These are phyloP conservation scores for Chlamydomonas reinhardtii DNA, from an alignment of 163 green algal species.

Conservation along the genomic window DNA sequence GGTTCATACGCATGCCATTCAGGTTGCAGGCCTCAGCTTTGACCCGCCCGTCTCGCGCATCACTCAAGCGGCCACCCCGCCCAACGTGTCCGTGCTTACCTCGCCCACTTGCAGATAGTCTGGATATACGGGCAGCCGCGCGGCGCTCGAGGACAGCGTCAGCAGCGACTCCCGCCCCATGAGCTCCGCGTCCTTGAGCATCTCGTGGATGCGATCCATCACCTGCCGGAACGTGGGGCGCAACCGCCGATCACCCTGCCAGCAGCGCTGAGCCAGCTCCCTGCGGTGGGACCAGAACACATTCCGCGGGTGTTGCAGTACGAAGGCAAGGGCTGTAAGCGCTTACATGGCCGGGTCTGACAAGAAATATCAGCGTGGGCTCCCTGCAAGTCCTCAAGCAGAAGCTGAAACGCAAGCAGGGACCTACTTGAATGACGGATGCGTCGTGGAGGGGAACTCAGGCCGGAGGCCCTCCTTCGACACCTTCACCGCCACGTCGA, in stretches of 20 bases:
- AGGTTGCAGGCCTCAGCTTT: no score
- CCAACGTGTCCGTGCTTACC: no score
- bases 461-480: slow-evolving; percentile 49
- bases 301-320: not conserved
- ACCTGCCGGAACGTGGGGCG: slow-evolving; percentile 47
- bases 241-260: slow-evolving; percentile 46
- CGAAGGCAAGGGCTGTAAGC: no score
- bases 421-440: slow-evolving; percentile 42
- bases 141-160: slow-evolving; percentile 12
- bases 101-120: slow-evolving; percentile 29
- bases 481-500: slow-evolving; percentile 55
- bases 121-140: slow-evolving; percentile 27
- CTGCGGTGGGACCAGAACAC: not conserved
- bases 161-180: slow-evolving; percentile 37
- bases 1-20: no score
- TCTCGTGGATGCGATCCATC: slow-evolving; percentile 55
- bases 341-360: no score
- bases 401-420: not conserved
- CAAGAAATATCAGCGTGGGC: no score
- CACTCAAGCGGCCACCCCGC: no score
- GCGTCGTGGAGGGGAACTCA: slow-evolving; percentile 43
- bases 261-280: slow-evolving; percentile 51
- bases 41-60: no score
- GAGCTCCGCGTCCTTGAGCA: slow-evolving; percentile 49
- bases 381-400: no score